A percentile compares a stretch with the other conserved stretches of the same genome.
phyloP scores from a whole-genome alignment of 164 flowering plant genomes.

The Sedum album region DNA sequence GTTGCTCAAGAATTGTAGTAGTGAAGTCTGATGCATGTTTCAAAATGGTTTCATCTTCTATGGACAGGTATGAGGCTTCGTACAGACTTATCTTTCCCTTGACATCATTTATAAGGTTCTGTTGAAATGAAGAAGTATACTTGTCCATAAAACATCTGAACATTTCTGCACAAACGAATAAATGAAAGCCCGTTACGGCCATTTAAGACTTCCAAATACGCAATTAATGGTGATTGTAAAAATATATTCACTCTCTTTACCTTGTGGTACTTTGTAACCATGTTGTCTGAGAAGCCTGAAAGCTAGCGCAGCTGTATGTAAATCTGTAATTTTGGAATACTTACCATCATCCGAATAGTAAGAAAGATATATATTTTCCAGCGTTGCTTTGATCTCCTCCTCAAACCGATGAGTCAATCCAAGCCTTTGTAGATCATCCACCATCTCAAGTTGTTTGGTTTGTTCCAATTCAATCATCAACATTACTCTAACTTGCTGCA shows the following conservation, averaged over 20 bases:
- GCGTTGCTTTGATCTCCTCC: constrained; percentile 3
- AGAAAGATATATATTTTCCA: neutral
- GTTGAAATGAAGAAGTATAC: neutral
- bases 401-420: constrained; percentile 28
- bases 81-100: neutral
- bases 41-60: neutral
- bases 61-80: constrained; percentile 4
- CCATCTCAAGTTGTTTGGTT: constrained; percentile 16
- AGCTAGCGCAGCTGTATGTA: constrained; percentile 16
- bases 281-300: constrained; percentile 33
- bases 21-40: neutral
- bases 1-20: neutral
- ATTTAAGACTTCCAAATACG: neutral
- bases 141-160: neutral
- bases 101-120: neutral
- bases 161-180: no score
- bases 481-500: neutral
- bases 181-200: no score
- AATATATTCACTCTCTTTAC: constrained; percentile 5
- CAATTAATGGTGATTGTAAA: neutral
- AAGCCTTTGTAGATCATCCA: constrained; percentile 28
- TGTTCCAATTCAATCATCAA: neutral
- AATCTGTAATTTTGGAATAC: neutral
- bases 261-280: constrained; percentile 19
- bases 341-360: neutral